phyloP scores from a whole-genome alignment of 129 eudicot genomes.

The Pseudognaphalium luteoalbum region DNA sequence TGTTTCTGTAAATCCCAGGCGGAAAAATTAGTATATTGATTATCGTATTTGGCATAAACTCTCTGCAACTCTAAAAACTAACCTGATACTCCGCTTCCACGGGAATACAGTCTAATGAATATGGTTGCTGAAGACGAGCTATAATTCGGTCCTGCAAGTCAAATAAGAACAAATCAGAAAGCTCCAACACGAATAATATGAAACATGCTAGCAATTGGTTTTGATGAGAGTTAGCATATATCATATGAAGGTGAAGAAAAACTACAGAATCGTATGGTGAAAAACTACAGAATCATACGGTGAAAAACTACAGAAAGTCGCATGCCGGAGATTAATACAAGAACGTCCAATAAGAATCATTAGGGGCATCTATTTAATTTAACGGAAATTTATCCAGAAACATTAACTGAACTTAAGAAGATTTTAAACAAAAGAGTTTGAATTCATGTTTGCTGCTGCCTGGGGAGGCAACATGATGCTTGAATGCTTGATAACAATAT shows the following conservation, averaged over 20 bases:
- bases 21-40: conserved; percentile 17
- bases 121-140: conserved; percentile 98
- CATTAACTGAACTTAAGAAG: not conserved
- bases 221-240: not conserved
- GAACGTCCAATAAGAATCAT: not conserved
- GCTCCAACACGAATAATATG: not conserved
- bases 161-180: conserved; percentile 14
- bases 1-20: conserved; percentile 69
- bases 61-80: conserved; percentile 7
- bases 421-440: not conserved
- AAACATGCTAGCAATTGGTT: not conserved
- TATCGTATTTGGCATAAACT: not conserved
- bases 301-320: conserved; percentile 2
- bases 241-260: not conserved
- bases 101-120: conserved; percentile 93
- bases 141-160: conserved; percentile 82
- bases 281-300: not conserved
- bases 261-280: not conserved
- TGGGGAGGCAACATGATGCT: not conserved
- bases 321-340: not conserved
- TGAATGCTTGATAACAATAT: conserved; percentile 1
- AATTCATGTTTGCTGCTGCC: not conserved
- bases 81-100: conserved; percentile 99
- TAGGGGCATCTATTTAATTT: not conserved
- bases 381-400: not conserved